Conservation (phyloP, 495 filamentous ascomycete species). For the Talaromyces trachyspermus region DNA sequence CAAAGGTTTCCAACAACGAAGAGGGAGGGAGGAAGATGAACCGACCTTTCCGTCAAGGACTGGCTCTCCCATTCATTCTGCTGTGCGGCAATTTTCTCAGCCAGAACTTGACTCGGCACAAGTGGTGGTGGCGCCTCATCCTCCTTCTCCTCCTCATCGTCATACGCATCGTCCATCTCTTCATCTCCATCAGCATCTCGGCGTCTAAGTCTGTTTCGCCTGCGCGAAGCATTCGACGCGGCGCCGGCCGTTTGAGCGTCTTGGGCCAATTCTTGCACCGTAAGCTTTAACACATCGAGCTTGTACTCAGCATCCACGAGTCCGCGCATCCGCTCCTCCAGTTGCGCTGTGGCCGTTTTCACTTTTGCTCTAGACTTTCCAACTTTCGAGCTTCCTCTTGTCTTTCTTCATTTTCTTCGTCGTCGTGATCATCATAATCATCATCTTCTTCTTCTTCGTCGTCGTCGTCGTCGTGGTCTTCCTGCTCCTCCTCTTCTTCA, state of each 20-base stretch:
- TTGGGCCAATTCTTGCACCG: conserved; percentile 20
- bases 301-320: conserved; percentile 32
- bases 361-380: conserved; percentile 20
- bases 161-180: conserved; percentile 14
- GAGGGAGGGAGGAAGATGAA: not conserved
- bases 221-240: conserved; percentile 13
- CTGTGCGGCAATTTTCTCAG: conserved; percentile 20
- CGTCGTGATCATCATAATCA: conserved; percentile 1
- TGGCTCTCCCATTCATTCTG: conserved; percentile 23
- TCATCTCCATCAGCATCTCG: conserved; percentile 15
- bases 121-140: conserved; percentile 20
- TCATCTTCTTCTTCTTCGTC: not conserved
- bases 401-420: conserved; percentile 9
- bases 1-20: not conserved
- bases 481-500: not conserved
- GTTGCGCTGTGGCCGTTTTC: conserved; percentile 22
- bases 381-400: conserved; percentile 15
- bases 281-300: conserved; percentile 25
- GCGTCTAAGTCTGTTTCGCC: conserved; percentile 16
- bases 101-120: conserved; percentile 21
- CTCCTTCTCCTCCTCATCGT: conserved; percentile 18
- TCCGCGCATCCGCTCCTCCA: conserved; percentile 33
- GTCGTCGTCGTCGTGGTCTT: conserved; percentile 9
- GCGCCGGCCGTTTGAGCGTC: conserved; percentile 19
- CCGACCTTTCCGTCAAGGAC: conserved; percentile 33